Evolutionary conservation across 495 filamentous ascomycete genomes (phyloP), one percentile per base, ranked within the genome.

Genomic region (Neurospora sp.): DNA sequence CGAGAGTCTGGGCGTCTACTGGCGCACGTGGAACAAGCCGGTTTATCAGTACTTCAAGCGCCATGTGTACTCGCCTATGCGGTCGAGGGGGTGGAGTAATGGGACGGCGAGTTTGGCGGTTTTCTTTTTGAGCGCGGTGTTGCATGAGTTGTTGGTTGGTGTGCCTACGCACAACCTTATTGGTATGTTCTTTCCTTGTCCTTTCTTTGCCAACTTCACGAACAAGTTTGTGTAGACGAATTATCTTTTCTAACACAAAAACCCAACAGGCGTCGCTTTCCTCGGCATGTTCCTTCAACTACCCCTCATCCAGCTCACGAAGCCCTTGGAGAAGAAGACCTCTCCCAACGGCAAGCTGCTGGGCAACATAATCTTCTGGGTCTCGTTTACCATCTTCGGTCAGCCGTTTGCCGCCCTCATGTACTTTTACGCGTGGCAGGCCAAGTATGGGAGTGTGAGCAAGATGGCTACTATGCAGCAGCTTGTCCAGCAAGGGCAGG

Each of bases 381-480:
- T 96, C 42, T 92, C 90, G 37, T 99, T 99, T 79, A 97, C 93
- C 74, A 86, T 99, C 19, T 89, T 98, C 0, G 96, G 96, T 0
- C 96, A 99, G 86, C 96, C 96, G 13, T 84, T 98, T 43, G 95
- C 93, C 0, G 94, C 92, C 3, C 80, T 98, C 40, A 79, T 96
- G 74, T 99, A 99, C 80, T 99, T 97, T 81, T 98, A 97, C 79
- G 96, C 94, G 17, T 99, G 96, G 96, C 95, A 98, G 81, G 94
- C 93, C 24, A 99, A 99, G 83, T 97, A 97, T 79, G 96, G 96
- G 24, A 94, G 89, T 77, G 85, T 87, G 11, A 82, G 83, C 45
- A 82, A 78, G 39, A 36, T 71, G 75, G 42, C 70, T 24, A 21
- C 15, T 48, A 6, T 15, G 13, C 71, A 38, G 24, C 54, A 62